A percentile compares a stretch with the other conserved stretches of the same genome.
These are phyloP conservation scores for Populus hybrid DNA, from an alignment of 441 rosid species.

Conservation along the genomic window DNA sequence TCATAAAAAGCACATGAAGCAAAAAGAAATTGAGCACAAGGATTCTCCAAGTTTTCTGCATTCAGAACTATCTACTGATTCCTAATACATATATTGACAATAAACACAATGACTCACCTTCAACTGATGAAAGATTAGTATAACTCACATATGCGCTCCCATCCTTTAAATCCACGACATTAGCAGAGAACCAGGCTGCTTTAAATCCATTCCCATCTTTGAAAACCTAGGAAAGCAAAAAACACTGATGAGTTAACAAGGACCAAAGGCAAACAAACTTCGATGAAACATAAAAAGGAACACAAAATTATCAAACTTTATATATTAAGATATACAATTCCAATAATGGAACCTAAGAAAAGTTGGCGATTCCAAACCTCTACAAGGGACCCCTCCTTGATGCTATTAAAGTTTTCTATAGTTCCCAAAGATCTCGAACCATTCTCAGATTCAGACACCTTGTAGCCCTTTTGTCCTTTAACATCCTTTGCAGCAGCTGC, in stretches of 20 bases:
- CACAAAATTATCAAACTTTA: background rate
- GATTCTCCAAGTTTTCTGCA: background rate
- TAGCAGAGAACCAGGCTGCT: constrained; percentile 87
- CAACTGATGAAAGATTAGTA: constrained; percentile 53
- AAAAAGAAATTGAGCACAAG: background rate
- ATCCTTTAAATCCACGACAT: constrained; percentile 65
- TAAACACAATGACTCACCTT: constrained; percentile 48
- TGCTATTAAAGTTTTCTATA: constrained; percentile 32
- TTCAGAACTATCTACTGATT: constrained; percentile 8
- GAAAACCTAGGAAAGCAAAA: constrained; percentile 52
- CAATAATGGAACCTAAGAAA: background rate
- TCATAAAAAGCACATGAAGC: background rate
- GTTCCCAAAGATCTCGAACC: constrained; percentile 39
- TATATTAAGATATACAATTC: background rate
- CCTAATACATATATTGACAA: constrained; percentile 1
- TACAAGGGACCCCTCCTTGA: constrained; percentile 76
- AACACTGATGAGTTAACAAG: constrained; percentile 11
- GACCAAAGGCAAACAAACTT: background rate
- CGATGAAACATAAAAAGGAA: background rate
- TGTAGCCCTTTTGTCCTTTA: constrained; percentile 42
- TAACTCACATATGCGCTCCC: constrained; percentile 78
- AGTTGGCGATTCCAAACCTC: constrained; percentile 58
- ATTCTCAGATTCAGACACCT: constrained; percentile 45
- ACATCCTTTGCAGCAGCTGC: constrained; percentile 39
- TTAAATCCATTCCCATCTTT: constrained; percentile 65